A percentile compares a stretch with the other conserved stretches of the same genome.
phyloP scores from a whole-genome alignment of 768 basidiomycete species.

The Lentinula raphanica region DNA sequence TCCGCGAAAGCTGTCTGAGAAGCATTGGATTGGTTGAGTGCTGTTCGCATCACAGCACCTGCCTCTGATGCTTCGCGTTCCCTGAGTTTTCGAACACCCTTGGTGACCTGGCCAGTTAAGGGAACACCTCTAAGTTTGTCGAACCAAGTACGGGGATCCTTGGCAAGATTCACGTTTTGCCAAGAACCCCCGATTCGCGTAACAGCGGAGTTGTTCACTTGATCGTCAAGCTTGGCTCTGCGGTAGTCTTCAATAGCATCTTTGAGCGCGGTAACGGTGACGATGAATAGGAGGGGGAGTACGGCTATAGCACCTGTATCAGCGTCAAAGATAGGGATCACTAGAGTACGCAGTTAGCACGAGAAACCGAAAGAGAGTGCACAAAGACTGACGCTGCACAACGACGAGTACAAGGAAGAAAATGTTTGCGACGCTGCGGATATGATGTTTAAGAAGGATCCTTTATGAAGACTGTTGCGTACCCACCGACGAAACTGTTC shows the following conservation, averaged over 20 bases:
- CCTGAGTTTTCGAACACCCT: conserved; percentile 80
- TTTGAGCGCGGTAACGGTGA: conserved; percentile 87
- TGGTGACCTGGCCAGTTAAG: conserved; percentile 69
- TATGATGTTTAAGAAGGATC: not conserved
- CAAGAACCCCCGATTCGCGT: conserved; percentile 81
- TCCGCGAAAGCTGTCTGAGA: conserved; percentile 8
- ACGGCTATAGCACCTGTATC: conserved; percentile 76
- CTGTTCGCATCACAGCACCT: conserved; percentile 55
- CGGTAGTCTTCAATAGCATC: conserved; percentile 96
- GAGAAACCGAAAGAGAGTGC: not conserved
- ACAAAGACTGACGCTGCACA: conserved; percentile 54
- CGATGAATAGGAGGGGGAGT: conserved; percentile 82
- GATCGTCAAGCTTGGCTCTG: conserved; percentile 80
- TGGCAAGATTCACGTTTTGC: conserved; percentile 85
- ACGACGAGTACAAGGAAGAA: conserved; percentile 86
- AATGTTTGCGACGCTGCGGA: conserved; percentile 74
- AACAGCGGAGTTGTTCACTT: conserved; percentile 91
- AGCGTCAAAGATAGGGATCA: conserved; percentile 90
- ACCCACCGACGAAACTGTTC: conserved; percentile 88
- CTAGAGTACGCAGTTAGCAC: conserved; percentile 27
- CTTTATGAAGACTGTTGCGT: not conserved
- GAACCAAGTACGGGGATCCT: conserved; percentile 69
- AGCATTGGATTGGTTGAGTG: conserved; percentile 44
- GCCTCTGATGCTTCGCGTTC: conserved; percentile 68
- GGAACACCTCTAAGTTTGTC: conserved; percentile 70